Conservation (phyloP, 352 stramenopile species). For the Pilasporangium apinafurcum region DNA sequence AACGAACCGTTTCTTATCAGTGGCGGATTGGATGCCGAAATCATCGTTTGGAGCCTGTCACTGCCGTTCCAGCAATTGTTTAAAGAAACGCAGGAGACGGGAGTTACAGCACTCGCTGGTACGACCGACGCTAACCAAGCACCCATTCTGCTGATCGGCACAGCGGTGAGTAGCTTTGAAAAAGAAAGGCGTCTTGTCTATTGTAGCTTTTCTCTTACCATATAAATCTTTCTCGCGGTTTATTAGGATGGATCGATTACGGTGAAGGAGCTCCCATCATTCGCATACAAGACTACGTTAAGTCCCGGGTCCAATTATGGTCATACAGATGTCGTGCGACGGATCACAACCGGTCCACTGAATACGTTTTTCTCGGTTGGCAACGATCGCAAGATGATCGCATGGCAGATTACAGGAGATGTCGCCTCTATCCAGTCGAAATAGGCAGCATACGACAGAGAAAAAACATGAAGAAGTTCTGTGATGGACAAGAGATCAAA, state of each 20-base stretch:
- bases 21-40: constrained; percentile 67
- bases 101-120: constrained; percentile 71
- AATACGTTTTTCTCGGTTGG: constrained; percentile 81
- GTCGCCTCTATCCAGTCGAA: constrained; percentile 57
- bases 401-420: constrained; percentile 82
- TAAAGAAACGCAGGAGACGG: constrained; percentile 72
- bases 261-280: constrained; percentile 79
- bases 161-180: constrained; percentile 32
- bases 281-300: constrained; percentile 80
- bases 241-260: constrained; percentile 76
- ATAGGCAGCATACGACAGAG: constrained; percentile 11
- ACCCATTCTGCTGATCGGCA: constrained; percentile 75
- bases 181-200: neutral
- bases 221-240: constrained; percentile 6
- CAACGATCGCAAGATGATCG: constrained; percentile 80
- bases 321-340: constrained; percentile 71
- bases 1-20: constrained; percentile 85
- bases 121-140: constrained; percentile 54
- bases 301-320: constrained; percentile 50
- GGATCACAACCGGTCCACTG: constrained; percentile 60
- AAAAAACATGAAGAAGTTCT: too few relatives aligned
- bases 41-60: constrained; percentile 79
- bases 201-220: neutral
- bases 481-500: too few relatives aligned
- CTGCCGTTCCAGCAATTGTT: constrained; percentile 77